These are phyloP conservation scores for Austroboletus festivus DNA, from an alignment of 768 basidiomycete genomes.

Conservation along the genomic window DNA sequence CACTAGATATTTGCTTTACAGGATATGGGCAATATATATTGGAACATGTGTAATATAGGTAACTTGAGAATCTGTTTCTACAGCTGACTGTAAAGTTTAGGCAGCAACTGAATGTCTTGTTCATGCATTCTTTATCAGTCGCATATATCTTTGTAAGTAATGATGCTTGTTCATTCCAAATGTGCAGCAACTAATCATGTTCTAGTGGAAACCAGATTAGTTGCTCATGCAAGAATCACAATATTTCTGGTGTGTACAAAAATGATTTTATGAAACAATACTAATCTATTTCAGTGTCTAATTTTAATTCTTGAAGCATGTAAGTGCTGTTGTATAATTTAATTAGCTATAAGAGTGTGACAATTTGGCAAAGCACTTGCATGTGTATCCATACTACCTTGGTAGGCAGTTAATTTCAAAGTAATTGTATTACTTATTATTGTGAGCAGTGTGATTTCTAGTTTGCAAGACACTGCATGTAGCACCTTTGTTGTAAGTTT, in stretches of 20 bases:
- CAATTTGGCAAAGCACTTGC: conserved; percentile 19
- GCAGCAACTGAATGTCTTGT: conserved; percentile 19
- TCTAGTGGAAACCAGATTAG: conserved; percentile 10
- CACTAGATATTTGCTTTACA: too few species aligned
- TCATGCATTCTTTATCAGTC: conserved; percentile 22
- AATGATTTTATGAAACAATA: neutral
- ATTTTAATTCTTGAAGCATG: conserved; percentile 21
- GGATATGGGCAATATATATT: conserved; percentile 10
- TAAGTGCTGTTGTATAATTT: neutral
- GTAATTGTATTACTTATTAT: neutral
- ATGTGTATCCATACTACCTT: neutral
- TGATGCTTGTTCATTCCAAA: neutral
- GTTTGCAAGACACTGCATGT: neutral
- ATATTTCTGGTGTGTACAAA: conserved; percentile 17
- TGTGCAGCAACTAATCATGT: neutral
- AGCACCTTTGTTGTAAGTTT: neutral
- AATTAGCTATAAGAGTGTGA: neutral
- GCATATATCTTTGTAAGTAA: conserved; percentile 23
- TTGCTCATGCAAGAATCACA: neutral
- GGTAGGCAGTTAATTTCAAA: conserved; percentile 11
- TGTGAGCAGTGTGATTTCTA: conserved; percentile 2
- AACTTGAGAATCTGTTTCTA: neutral
- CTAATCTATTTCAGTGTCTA: conserved; percentile 11
- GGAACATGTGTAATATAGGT: conserved; percentile 15
- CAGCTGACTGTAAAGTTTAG: conserved; percentile 13